Conservation (phyloP, 345 rosid species). For the Gossypium bickii region DNA sequence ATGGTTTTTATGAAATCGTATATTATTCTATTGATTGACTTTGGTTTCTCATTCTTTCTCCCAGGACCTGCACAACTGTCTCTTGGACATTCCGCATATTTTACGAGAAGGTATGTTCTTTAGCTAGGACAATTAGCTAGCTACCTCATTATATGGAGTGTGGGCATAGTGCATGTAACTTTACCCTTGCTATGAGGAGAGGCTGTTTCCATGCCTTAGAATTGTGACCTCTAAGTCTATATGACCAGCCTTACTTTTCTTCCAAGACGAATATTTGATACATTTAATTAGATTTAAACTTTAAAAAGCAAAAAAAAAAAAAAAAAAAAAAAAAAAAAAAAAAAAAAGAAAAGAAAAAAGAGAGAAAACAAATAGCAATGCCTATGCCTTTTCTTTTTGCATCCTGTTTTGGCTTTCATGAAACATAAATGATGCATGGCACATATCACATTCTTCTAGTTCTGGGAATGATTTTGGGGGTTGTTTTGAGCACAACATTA, state of each 20-base stretch:
- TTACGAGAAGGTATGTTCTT: conserved; percentile 70
- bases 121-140: background rate
- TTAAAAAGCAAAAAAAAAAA: background rate
- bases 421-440: background rate
- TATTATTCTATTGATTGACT: conserved; percentile 6
- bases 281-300: background rate
- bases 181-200: background rate
- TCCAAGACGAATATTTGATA: background rate
- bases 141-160: background rate
- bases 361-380: background rate
- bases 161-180: background rate
- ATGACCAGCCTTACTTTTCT: background rate
- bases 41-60: conserved; percentile 16
- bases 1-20: background rate
- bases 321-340: background rate
- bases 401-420: background rate
- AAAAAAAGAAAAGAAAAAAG: background rate
- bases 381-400: background rate
- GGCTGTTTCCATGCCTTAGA: background rate
- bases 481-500: background rate
- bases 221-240: background rate
- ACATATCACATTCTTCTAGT: background rate
- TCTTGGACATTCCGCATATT: conserved; percentile 90
- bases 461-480: background rate
- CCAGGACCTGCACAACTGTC: conserved; percentile 90